These are phyloP conservation scores for Pichiaceae sp. DNA, from an alignment of 1,139 yeast genomes.

Conservation along the genomic window DNA sequence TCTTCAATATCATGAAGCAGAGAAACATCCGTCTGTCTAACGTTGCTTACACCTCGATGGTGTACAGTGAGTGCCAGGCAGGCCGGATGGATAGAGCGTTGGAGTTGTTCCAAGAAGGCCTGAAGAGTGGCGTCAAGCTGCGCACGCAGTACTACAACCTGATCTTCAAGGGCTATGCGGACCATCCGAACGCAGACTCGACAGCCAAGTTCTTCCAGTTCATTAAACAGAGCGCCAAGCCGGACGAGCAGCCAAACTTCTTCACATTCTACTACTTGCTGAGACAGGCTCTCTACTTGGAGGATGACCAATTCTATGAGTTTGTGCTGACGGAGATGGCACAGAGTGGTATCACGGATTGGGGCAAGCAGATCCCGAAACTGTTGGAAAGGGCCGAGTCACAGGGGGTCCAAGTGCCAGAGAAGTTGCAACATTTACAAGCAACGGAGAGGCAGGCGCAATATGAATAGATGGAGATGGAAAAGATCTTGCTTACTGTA, in stretches of 20 bases:
- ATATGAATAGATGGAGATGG: neutral
- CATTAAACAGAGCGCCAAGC: constrained; percentile 13
- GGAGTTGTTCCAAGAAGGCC: constrained; percentile 36
- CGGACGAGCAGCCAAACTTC: constrained; percentile 34
- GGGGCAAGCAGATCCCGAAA: constrained; percentile 35
- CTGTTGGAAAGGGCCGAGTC: constrained; percentile 21
- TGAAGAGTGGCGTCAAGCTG: constrained; percentile 28
- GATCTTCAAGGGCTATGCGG: constrained; percentile 43
- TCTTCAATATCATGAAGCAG: constrained; percentile 36
- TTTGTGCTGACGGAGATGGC: constrained; percentile 17
- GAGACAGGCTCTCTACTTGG: constrained; percentile 27
- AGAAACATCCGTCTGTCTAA: constrained; percentile 28
- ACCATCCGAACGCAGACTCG: constrained; percentile 12
- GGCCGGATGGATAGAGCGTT: constrained; percentile 46
- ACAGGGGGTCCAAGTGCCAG: constrained; percentile 8
- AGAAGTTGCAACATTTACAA: neutral
- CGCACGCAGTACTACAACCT: constrained; percentile 50
- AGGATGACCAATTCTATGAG: constrained; percentile 13
- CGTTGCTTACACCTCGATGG: constrained; percentile 45
- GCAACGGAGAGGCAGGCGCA: neutral
- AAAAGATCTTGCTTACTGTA: neutral
- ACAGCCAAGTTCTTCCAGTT: constrained; percentile 15
- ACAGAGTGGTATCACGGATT: constrained; percentile 8
- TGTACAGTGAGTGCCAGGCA: constrained; percentile 45
- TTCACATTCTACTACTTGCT: constrained; percentile 52